phyloP scores from a whole-genome alignment of 75 land plant species.

The Pinus tabuliformis region DNA sequence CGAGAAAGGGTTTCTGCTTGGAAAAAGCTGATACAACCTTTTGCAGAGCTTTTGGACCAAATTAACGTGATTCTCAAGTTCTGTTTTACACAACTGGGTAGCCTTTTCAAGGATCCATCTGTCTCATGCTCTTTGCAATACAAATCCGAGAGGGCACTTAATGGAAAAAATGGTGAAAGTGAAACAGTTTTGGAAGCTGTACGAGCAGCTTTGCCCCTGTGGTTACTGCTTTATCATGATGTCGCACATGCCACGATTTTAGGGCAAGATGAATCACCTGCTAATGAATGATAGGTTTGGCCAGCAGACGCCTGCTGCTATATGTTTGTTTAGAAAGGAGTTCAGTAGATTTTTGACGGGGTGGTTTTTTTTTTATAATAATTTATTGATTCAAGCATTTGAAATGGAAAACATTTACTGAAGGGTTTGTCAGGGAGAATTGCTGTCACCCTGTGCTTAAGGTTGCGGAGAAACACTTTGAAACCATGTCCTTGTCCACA shows the following conservation, averaged over 20 bases:
- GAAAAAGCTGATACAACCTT: slow-evolving; percentile 9
- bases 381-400: not conserved
- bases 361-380: not conserved
- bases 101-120: not conserved
- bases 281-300: not conserved
- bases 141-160: not conserved
- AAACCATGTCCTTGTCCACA: not conserved
- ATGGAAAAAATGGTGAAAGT: not conserved
- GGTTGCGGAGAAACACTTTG: not conserved
- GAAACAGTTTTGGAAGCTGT: not conserved
- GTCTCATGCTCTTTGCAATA: slow-evolving; percentile 2
- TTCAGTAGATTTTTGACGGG: not conserved
- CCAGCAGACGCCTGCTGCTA: too few species aligned
- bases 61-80: slow-evolving; percentile 11
- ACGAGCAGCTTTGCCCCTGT: slow-evolving; percentile 4
- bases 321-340: not conserved
- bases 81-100: slow-evolving; percentile 3
- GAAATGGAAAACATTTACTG: not conserved
- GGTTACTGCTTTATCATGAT: slow-evolving; percentile 8
- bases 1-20: not conserved
- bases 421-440: not conserved
- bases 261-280: not conserved
- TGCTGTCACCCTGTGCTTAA: not conserved
- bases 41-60: slow-evolving; percentile 2
- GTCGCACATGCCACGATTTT: slow-evolving; percentile 9